phyloP scores from a whole-genome alignment of 208 protist species.

The Leishmania aethiopica region DNA sequence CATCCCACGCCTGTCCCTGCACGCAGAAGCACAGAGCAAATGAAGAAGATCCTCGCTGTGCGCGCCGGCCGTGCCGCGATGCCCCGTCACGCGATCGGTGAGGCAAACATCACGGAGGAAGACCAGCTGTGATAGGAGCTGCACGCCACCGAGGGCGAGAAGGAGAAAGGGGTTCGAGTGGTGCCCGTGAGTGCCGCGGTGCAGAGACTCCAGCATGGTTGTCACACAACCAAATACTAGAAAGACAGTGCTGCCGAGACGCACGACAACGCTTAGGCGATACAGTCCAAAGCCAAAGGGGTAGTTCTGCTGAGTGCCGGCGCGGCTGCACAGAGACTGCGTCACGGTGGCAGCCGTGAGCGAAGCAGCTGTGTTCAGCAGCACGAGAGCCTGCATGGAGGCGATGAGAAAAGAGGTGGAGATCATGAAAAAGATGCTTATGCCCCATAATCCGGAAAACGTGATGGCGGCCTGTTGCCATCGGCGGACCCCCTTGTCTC shows the following conservation, averaged over 20 bases:
- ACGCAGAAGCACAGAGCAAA: conserved; percentile 6
- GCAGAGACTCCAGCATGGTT: conserved; percentile 50
- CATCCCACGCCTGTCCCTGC: background rate
- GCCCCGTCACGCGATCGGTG: conserved; percentile 57
- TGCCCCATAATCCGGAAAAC: conserved; percentile 48
- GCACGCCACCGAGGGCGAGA: conserved; percentile 22
- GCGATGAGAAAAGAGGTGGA: conserved; percentile 42
- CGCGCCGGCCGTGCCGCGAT: conserved; percentile 22
- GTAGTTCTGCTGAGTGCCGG: conserved; percentile 12
- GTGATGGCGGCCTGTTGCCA: conserved; percentile 23
- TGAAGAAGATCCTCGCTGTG: conserved; percentile 37
- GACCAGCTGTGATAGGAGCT: conserved; percentile 42
- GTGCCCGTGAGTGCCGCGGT: conserved; percentile 41
- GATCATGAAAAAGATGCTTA: conserved; percentile 38
- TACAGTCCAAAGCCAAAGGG: conserved; percentile 59
- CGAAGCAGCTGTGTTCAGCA: conserved; percentile 48
- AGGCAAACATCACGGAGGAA: conserved; percentile 52
- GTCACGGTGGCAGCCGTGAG: conserved; percentile 44
- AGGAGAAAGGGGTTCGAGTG: conserved; percentile 33
- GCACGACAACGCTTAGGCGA: conserved; percentile 52
- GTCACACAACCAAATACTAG: conserved; percentile 65
- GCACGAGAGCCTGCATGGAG: conserved; percentile 41
- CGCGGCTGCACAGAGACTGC: conserved; percentile 18
- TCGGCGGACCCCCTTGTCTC: conserved; percentile 21
- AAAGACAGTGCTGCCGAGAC: conserved; percentile 55